phyloP scores from a whole-genome alignment of 306 rosid species.

The Boehmeria nivea region DNA sequence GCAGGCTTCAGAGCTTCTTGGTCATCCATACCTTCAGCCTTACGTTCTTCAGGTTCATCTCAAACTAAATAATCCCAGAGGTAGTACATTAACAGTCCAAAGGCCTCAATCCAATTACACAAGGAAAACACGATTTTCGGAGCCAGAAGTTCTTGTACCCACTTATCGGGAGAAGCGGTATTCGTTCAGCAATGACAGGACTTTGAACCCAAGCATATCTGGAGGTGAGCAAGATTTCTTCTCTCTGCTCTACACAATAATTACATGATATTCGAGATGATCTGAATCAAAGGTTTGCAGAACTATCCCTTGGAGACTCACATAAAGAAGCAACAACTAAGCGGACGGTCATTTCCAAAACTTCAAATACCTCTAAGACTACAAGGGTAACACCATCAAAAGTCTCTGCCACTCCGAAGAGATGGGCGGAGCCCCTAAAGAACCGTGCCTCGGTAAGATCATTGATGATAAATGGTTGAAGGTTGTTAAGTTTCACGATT shows the following conservation, averaged over 20 bases:
- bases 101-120: conserved; percentile 50
- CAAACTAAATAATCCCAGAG: conserved; percentile 74
- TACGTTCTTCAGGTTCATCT: conserved; percentile 72
- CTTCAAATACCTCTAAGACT: conserved; percentile 37
- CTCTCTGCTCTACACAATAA: too few species aligned
- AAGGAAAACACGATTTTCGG: conserved; percentile 76
- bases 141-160: conserved; percentile 35
- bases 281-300: conserved; percentile 41
- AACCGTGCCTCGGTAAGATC: conserved; percentile 45
- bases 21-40: conserved; percentile 76
- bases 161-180: conserved; percentile 41
- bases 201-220: conserved; percentile 75
- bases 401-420: conserved; percentile 46
- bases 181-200: conserved; percentile 63
- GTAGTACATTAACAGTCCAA: conserved; percentile 42
- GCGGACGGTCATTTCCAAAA: conserved; percentile 44
- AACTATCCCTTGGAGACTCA: conserved; percentile 35
- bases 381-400: conserved; percentile 38
- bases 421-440: conserved; percentile 44
- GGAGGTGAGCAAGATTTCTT: conserved; percentile 78
- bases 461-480: conserved; percentile 1
- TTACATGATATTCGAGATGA: conserved; percentile 51
- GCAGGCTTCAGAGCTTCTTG: conserved; percentile 90
- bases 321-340: conserved; percentile 41
- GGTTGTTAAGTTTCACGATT: too few species aligned